A percentile compares a stretch with the other conserved stretches of the same genome.
Evolutionary conservation across 768 basidiomycete genomes (phyloP).

Genomic region (Macrolepiota albuminosa): DNA sequence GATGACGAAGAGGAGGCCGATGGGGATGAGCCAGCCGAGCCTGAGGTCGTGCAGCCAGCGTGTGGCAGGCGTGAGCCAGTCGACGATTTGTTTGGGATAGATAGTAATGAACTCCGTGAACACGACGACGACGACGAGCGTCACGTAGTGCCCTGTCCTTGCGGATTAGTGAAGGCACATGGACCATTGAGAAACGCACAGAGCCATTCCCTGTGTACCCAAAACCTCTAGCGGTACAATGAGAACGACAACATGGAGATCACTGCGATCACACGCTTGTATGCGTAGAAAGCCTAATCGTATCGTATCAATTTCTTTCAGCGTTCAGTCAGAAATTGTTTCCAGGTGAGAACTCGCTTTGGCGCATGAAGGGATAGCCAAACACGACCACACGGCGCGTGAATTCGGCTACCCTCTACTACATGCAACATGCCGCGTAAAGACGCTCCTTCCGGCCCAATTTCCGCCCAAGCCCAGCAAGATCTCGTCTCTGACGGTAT

Average conservation of each 20-base stretch:
- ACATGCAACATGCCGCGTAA: slow-evolving; percentile 78
- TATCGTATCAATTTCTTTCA: too few species aligned
- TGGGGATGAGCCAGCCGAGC: slow-evolving; percentile 34
- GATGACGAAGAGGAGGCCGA: slow-evolving; percentile 75
- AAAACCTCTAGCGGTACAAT: slow-evolving; percentile 45
- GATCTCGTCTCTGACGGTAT: too few species aligned
- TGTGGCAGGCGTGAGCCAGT: slow-evolving; percentile 62
- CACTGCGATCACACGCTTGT: too few species aligned
- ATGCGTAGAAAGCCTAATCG: too few species aligned
- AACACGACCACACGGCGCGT: slow-evolving; percentile 1
- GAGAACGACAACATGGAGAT: too few species aligned
- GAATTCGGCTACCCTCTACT: too few species aligned
- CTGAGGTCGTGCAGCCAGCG: slow-evolving; percentile 45
- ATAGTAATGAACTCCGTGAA: slow-evolving; percentile 50
- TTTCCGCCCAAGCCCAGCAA: too few species aligned
- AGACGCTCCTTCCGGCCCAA: too few species aligned
- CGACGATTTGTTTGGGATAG: slow-evolving; percentile 69
- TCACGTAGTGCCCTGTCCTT: slow-evolving; percentile 45
- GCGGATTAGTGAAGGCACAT: background rate
- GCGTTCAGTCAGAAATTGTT: too few species aligned
- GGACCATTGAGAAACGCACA: slow-evolving; percentile 33
- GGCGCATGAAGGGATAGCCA: too few species aligned
- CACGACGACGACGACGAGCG: slow-evolving; percentile 40
- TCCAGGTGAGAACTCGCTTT: too few species aligned
- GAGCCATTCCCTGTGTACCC: slow-evolving; percentile 52